A percentile compares a stretch with the other conserved stretches of the same genome.
phyloP scores from a whole-genome alignment of 371 early-diverging fungal genomes.

The Globomyces sp. region DNA sequence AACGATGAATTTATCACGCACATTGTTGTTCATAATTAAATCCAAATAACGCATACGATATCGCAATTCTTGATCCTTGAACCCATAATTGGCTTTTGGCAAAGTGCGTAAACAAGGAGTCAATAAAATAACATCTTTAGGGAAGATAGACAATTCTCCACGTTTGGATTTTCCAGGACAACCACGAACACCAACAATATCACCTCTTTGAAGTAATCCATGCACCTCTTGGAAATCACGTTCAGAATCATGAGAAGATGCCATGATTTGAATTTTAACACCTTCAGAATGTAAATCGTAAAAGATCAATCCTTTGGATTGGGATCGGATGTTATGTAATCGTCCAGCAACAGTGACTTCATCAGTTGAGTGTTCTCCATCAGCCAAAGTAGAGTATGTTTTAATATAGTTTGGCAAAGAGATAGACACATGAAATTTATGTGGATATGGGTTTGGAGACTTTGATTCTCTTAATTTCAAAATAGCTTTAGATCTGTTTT shows the following conservation, averaged over 20 bases:
- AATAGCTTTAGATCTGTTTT: constrained; percentile 85
- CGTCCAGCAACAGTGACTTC: constrained; percentile 76
- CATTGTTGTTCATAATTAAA: constrained; percentile 97
- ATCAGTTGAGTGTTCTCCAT: constrained; percentile 72
- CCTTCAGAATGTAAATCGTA: constrained; percentile 96
- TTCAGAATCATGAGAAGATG: constrained; percentile 71
- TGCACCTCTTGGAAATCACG: constrained; percentile 80
- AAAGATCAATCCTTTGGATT: constrained; percentile 89
- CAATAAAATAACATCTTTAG: constrained; percentile 80
- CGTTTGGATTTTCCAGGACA: constrained; percentile 90
- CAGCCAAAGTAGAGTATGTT: constrained; percentile 71
- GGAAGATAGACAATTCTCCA: constrained; percentile 97
- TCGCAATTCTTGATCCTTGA: constrained; percentile 93
- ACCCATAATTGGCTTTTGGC: constrained; percentile 95
- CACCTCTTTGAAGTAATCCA: constrained; percentile 91
- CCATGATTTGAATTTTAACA: constrained; percentile 93
- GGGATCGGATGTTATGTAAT: constrained; percentile 64
- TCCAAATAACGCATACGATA: constrained; percentile 99
- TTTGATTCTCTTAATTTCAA: constrained; percentile 73
- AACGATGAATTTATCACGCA: constrained; percentile 90
- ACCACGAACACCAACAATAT: constrained; percentile 97
- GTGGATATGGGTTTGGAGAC: constrained; percentile 92
- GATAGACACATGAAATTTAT: constrained; percentile 93
- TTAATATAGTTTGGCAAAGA: constrained; percentile 82
- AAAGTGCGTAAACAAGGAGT: constrained; percentile 97